Conservation (phyloP, 768 basidiomycete species). For the Galerina marginata region DNA sequence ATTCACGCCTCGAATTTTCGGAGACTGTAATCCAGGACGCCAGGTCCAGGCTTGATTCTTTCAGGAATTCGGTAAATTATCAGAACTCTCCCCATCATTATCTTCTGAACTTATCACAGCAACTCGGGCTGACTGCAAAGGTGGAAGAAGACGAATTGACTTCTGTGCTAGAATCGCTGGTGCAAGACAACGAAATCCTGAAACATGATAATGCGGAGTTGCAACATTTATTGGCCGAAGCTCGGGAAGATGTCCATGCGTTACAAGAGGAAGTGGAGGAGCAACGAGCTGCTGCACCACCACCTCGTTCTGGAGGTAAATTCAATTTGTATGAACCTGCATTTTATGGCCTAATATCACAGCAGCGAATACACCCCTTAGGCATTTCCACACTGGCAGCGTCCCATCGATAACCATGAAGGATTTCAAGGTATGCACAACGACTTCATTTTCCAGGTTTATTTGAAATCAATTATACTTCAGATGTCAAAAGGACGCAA, state of each 20-base stretch:
- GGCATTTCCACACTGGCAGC: slow-evolving; percentile 48
- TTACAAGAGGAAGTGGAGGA: slow-evolving; percentile 82
- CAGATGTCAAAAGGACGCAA: slow-evolving; percentile 14
- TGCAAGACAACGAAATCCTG: slow-evolving; percentile 82
- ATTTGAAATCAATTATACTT: too few species aligned
- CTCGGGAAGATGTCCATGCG: slow-evolving; percentile 74
- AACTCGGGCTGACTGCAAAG: slow-evolving; percentile 45
- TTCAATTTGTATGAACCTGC: slow-evolving; percentile 1
- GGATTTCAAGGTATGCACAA: slow-evolving; percentile 35
- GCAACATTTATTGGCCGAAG: slow-evolving; percentile 71
- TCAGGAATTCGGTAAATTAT: slow-evolving; percentile 60
- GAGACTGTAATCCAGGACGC: slow-evolving; percentile 73
- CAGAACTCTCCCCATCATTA: background rate
- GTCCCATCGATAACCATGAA: slow-evolving; percentile 47
- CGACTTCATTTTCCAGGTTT: too few species aligned
- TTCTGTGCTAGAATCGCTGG: slow-evolving; percentile 80
- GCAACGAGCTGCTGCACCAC: slow-evolving; percentile 54
- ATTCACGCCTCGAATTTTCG: slow-evolving; percentile 66
- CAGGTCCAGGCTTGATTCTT: slow-evolving; percentile 60
- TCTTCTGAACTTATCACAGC: slow-evolving; percentile 33
- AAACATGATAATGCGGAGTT: slow-evolving; percentile 85
- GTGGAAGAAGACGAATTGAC: slow-evolving; percentile 65
- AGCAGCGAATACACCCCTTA: slow-evolving; percentile 45
- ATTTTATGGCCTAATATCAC: background rate
- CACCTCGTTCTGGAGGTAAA: slow-evolving; percentile 49